Evolutionary conservation across 2,329 filamentous ascomycete species (phyloP).

Genomic region (Beauveria bassiana): DNA sequence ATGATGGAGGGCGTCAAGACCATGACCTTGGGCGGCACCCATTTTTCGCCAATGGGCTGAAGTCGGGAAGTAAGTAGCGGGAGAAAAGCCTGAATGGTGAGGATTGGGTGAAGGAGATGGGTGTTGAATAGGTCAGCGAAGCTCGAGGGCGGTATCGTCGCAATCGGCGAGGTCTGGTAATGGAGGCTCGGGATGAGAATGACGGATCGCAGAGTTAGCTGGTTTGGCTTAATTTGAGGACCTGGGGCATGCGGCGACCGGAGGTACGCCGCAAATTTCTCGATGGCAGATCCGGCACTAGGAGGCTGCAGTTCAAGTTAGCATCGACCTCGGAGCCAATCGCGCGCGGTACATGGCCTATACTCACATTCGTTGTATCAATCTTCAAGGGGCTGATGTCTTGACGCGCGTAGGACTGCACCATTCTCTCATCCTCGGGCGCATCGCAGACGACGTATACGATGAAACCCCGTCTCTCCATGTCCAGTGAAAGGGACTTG

Average conservation of each 20-base stretch:
- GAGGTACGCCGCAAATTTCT: constrained; percentile 63
- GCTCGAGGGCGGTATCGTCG: constrained; percentile 72
- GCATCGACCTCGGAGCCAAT: background rate
- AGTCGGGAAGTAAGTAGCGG: constrained; percentile 62
- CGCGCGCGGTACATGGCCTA: background rate
- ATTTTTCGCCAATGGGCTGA: constrained; percentile 41
- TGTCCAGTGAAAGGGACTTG: constrained; percentile 71
- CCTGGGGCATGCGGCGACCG: constrained; percentile 69
- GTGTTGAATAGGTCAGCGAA: constrained; percentile 91
- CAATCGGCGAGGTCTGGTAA: constrained; percentile 76
- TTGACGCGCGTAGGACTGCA: constrained; percentile 66
- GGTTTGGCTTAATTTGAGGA: constrained; percentile 66
- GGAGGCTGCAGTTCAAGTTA: constrained; percentile 44
- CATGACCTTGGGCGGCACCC: constrained; percentile 57
- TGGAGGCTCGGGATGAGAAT: constrained; percentile 75
- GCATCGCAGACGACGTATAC: constrained; percentile 84
- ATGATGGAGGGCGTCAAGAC: constrained; percentile 75
- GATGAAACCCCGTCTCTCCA: constrained; percentile 87
- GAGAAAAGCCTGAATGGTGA: constrained; percentile 84
- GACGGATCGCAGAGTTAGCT: constrained; percentile 68
- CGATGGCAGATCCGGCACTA: constrained; percentile 59
- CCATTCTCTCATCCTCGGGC: constrained; percentile 73
- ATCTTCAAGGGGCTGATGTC: constrained; percentile 79
- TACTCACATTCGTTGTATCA: constrained; percentile 69
- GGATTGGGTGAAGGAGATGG: constrained; percentile 80